These are phyloP conservation scores for Cyamopsis tetragonoloba DNA, from an alignment of 306 rosid species.

Conservation along the genomic window DNA sequence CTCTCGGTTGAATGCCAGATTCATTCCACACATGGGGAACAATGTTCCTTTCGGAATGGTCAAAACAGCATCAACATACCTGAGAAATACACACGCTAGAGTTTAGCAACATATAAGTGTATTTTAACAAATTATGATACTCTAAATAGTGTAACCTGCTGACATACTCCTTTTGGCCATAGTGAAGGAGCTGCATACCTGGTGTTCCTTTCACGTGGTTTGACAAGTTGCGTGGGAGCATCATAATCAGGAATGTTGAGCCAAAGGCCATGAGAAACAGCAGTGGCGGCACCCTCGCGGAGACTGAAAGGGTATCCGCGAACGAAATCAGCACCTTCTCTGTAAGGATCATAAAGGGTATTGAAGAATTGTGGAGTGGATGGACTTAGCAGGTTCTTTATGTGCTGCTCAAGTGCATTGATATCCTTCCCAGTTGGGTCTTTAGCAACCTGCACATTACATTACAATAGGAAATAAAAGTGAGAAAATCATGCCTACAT, in stretches of 20 bases:
- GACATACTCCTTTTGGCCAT: not conserved
- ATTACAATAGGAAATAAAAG: constrained; percentile 6
- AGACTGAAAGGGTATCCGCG: constrained; percentile 92
- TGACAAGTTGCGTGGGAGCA: constrained; percentile 91
- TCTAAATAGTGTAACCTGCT: not conserved
- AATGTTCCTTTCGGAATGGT: constrained; percentile 78
- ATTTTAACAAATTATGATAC: too few species aligned
- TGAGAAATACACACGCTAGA: constrained; percentile 1
- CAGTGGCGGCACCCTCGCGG: constrained; percentile 67
- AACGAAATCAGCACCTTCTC: constrained; percentile 83
- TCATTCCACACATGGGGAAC: constrained; percentile 96
- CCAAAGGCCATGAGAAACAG: constrained; percentile 90
- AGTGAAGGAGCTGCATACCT: constrained; percentile 35
- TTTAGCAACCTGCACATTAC: constrained; percentile 64
- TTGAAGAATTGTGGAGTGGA: constrained; percentile 83
- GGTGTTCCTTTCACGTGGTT: constrained; percentile 78
- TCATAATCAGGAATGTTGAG: constrained; percentile 88
- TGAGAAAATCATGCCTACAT: constrained; percentile 5
- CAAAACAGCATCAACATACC: constrained; percentile 86
- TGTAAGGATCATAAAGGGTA: constrained; percentile 81
- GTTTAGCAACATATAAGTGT: too few species aligned
- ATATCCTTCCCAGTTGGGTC: constrained; percentile 72
- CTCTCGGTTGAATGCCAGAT: constrained; percentile 72
- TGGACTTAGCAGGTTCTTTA: constrained; percentile 65
- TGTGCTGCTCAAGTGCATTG: constrained; percentile 92